Evolutionary conservation across 768 basidiomycete species (phyloP), one percentile per base, ranked within the genome.

Genomic region (Tricholoma sp.): DNA sequence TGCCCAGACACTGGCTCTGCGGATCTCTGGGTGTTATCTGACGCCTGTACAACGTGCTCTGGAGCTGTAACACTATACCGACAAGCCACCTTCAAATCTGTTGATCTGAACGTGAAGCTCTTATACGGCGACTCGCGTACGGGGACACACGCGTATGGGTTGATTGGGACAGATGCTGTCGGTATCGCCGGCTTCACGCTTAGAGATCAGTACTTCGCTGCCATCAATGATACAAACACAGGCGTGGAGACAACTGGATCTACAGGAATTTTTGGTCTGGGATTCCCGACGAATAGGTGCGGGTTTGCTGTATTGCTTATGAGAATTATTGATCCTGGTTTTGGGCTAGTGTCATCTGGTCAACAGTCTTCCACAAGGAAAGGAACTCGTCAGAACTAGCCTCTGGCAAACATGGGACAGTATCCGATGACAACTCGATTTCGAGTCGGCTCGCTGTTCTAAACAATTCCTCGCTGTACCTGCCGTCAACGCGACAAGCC

Each of bases 1-100:
- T 2, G 1, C 10, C n/a, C 50, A 88, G 89, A 91, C 59, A 89
- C 88, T 1, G 89, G 89, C 44, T 91, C 89, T 2, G 84, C 89
- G 4, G 89, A 91, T 63, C 66, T 90, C 5, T 91, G 89, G 89
- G 77, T 86, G 9, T 68, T 85, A 28, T 86, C 86, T 0, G 77
- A 83, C 50, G 70, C 76, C 0, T 90, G 86, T 65, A 69, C 67
- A 9, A 59, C 63, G n/a, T 77, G 76, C 51, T 57, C 70, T 3
- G 64, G 63, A 29, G 67, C 62, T 2, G 66, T 78, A 2, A 72
- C 79, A 4, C 65, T 82, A 24, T 89, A 86, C 63, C 75, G 80
- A 1, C 79, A 80, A 62, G 55, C 72, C 8, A 72, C 65, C 6
- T 82, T 89, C 67, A 68, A 76, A 17, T 71, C 77, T 20, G 66